Evolutionary conservation across 2,329 filamentous ascomycete species (phyloP), one percentile per base, ranked within the genome.

Genomic region (Elsinoe batatas): DNA sequence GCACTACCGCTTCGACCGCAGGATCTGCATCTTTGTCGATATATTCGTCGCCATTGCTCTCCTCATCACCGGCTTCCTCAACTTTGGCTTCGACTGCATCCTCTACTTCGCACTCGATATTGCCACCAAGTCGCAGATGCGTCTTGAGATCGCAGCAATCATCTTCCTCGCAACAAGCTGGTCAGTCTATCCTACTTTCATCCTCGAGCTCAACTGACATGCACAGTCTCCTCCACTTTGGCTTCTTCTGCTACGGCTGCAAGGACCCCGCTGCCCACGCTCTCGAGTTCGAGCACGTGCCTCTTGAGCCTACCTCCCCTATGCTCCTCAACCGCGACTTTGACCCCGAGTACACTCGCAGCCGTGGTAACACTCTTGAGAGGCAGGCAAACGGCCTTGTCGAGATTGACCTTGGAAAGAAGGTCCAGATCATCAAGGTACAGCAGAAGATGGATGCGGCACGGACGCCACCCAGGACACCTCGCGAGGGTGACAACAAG

Each of bases 21-120:
- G 56, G 15, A 44, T 57, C 47, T 51, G 49, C 63, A 47, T 57
- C 59, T 58, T 62, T 59, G 51, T 64, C 61, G 38, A 60, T 57
- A 44, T 64, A 35, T 38, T 59, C 57, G 12, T 54, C 54, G 33
- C 55, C 35, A 44, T 57, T n/a, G 26, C 38, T 5, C 40, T 54
- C 7, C 38, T 57, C 3, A 40, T 57, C 20, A 54, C 49, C 30
- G 56, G 56, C 12, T 57, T 53, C 35, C 37, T 57, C 36, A 54
- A 40, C 49, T 57, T 57, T 38, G 56, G 37, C 32, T 57, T 44
- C 49, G 49, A 57, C 50, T 33, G 36, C 49, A 40, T 57, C 46
- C 53, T 55, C 40, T 55, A 55, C 40, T 55, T 55, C n/a, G 53
- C 38, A 37, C 53, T 55, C 22, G 53, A 47, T 18, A 44, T 46